phyloP scores from a whole-genome alignment of 352 stramenopile genomes.

The Paralagenidium karlingii region DNA sequence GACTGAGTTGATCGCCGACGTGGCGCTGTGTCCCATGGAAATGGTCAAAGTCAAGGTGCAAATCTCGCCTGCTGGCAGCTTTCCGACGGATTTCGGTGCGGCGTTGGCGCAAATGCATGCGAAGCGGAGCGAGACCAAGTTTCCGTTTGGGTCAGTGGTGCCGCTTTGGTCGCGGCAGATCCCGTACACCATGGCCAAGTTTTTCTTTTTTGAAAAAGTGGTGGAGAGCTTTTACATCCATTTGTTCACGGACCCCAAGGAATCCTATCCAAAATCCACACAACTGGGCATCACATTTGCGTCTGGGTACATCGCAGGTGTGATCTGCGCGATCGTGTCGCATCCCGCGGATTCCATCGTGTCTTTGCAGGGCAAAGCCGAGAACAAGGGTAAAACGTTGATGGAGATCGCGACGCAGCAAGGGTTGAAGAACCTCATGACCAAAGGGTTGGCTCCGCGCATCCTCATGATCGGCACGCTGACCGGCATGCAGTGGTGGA shows the following conservation, averaged over 20 bases:
- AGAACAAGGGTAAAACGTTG: slow-evolving; percentile 86
- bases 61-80: slow-evolving; percentile 80
- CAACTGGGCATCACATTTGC: slow-evolving; percentile 95
- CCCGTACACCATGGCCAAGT: slow-evolving; percentile 99
- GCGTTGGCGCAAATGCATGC: slow-evolving; percentile 82
- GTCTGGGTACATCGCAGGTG: slow-evolving; percentile 98
- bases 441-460: slow-evolving; percentile 85
- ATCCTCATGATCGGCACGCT: slow-evolving; percentile 96
- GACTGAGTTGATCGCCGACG: slow-evolving; percentile 90
- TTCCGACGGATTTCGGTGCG: slow-evolving; percentile 78
- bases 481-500: slow-evolving; percentile 94
- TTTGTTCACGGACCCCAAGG: slow-evolving; percentile 86
- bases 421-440: slow-evolving; percentile 63
- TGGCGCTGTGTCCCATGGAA: slow-evolving; percentile 90
- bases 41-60: slow-evolving; percentile 94
- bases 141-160: slow-evolving; percentile 86
- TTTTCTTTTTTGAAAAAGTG: slow-evolving; percentile 94
- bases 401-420: slow-evolving; percentile 77
- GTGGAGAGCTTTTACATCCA: slow-evolving; percentile 82
- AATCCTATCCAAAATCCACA: slow-evolving; percentile 85
- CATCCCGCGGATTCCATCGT: slow-evolving; percentile 98
- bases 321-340: slow-evolving; percentile 98
- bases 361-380: slow-evolving; percentile 91
- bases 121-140: slow-evolving; percentile 80
- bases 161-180: slow-evolving; percentile 88